These are phyloP conservation scores for Vickermania ingenoplastis DNA, from an alignment of 208 protist species.

Conservation along the genomic window DNA sequence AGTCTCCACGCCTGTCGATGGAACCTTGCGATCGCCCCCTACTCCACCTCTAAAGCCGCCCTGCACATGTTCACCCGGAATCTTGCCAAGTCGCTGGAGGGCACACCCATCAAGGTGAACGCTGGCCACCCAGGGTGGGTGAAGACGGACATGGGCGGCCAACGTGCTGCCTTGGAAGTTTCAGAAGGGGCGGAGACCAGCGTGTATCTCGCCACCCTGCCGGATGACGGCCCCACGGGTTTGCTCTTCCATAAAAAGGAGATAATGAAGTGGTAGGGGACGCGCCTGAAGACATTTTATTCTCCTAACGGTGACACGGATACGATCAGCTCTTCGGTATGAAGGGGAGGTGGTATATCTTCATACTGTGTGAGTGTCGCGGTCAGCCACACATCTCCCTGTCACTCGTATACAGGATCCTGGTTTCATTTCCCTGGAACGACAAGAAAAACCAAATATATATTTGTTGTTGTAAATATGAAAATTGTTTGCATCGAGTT, in stretches of 20 bases:
- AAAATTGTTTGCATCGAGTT: too few relatives aligned
- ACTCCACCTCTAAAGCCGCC: conserved; percentile 57
- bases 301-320: too few relatives aligned
- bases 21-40: conserved; percentile 20
- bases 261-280: conserved; percentile 52
- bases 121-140: conserved; percentile 66
- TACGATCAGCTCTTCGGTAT: too few relatives aligned
- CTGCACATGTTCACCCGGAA: conserved; percentile 76
- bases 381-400: too few relatives aligned
- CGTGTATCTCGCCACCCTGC: conserved; percentile 66
- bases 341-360: too few relatives aligned
- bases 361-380: too few relatives aligned
- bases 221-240: conserved; percentile 50
- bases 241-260: conserved; percentile 73
- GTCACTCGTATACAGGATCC: too few relatives aligned
- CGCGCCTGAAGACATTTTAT: too few relatives aligned
- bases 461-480: too few relatives aligned
- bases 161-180: conserved; percentile 24
- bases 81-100: conserved; percentile 37
- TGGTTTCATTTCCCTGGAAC: too few relatives aligned
- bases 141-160: conserved; percentile 63
- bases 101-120: conserved; percentile 53
- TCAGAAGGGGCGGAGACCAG: conserved; percentile 61
- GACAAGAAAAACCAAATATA: too few relatives aligned
- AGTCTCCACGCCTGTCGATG: conserved; percentile 17